A percentile compares a stretch with the other conserved stretches of the same genome.
phyloP scores from a whole-genome alignment of 2,329 filamentous ascomycete species.

The Xylaria sp. region DNA sequence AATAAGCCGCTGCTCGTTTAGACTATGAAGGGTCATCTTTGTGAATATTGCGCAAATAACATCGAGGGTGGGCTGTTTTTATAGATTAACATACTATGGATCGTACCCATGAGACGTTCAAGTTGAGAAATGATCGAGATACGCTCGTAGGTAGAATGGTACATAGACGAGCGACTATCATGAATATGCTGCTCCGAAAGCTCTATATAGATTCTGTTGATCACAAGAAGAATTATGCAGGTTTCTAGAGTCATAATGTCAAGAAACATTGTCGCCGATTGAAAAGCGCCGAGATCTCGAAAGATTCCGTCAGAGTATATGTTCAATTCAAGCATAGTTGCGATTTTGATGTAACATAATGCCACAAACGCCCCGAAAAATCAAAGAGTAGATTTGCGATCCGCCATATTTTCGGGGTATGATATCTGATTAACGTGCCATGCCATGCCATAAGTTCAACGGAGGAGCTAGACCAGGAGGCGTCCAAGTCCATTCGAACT shows the following conservation, averaged over 20 bases:
- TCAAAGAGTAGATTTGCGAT: neutral
- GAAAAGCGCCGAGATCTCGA: neutral
- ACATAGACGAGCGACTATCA: no score
- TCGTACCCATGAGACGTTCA: no score
- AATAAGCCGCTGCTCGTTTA: neutral
- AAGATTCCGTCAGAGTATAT: neutral
- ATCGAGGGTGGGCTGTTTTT: no score
- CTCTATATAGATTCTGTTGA: neutral
- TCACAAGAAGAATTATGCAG: neutral
- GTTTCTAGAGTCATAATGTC: neutral
- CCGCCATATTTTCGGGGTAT: neutral
- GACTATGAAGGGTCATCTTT: neutral
- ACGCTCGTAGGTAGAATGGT: no score
- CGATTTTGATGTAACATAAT: neutral
- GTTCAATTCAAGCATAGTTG: neutral
- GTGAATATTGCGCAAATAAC: neutral
- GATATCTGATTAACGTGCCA: constrained; percentile 16
- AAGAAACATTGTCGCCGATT: neutral
- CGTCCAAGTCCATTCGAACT: constrained; percentile 41
- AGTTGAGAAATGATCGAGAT: neutral
- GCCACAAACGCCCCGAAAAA: neutral
- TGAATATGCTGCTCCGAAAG: neutral
- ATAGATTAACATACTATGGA: neutral
- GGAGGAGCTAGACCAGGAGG: constrained; percentile 19
- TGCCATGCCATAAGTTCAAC: constrained; percentile 19